Evolutionary conservation across 2,329 filamentous ascomycete genomes (phyloP), one percentile per base, ranked within the genome.

Genomic region (Apiospora kogelbergensis): DNA sequence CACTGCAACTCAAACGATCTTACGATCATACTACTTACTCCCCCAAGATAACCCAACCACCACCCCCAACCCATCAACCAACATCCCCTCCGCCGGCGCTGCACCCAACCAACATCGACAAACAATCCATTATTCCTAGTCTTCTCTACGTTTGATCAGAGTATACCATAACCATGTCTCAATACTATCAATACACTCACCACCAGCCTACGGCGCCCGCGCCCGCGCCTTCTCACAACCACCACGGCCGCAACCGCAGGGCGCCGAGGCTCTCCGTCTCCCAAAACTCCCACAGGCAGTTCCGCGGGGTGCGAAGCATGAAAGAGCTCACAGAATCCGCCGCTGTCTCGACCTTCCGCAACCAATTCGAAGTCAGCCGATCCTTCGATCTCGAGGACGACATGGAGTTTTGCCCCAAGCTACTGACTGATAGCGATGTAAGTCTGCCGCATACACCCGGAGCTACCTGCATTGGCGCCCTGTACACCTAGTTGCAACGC

Each of bases 361-460:
- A 89, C 74, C 91, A 94, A 78, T 97, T 97, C 75, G 95, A 98
- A 83, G 93, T 94, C 72, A 94, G 93, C 70, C 90, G 94, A 70
- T 97, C 95, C 11, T 98, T 98, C 78, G 95, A 98, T 75, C 87
- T 98, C 71, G 95, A 98, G 78, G 95, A 98, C 79, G 95, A 98
- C 80, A 88, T 97, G 83, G 92, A 97, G 81, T 98, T 98, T 82
- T 98, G 95, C 83, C 95, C 95, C 72, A 90, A 91, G 79, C 88
- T 98, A 75, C 85, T 98, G 84, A 97, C 94, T 44, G 95, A 98
- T 83, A 94, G 89, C 82, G 94, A 97, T 89, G 94, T 97, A 90
- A 88, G 88, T 89, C 65, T 63, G 67, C 45, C 26, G 37, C 53
- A 60, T 60, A 60, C 53, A 60, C 15, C 44, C n/a, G 30, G 26